Conservation (phyloP, 352 stramenopile species). For the Globisporangium parvum region DNA sequence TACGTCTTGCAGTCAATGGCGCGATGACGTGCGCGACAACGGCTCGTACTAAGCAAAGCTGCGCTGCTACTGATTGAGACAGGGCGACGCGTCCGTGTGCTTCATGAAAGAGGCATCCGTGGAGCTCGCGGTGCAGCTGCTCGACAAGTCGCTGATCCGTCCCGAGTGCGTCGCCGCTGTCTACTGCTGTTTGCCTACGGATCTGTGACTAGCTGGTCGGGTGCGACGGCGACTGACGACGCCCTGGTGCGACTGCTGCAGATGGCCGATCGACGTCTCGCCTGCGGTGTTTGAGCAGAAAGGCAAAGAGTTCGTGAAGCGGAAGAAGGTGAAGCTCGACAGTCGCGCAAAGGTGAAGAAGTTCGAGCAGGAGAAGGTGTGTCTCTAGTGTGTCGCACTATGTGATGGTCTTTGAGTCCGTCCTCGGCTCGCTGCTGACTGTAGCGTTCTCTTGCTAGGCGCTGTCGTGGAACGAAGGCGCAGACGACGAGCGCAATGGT, state of each 20-base stretch:
- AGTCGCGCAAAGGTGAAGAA: slow-evolving; percentile 83
- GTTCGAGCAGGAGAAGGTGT: slow-evolving; percentile 80
- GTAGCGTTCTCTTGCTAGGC: slow-evolving; percentile 61
- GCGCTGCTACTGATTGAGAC: neutral
- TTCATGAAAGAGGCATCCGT: slow-evolving; percentile 95
- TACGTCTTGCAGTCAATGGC: slow-evolving; percentile 19
- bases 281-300: slow-evolving; percentile 89
- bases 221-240: neutral
- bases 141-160: slow-evolving; percentile 87
- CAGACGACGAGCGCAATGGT: slow-evolving; percentile 87
- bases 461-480: slow-evolving; percentile 93
- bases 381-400: neutral
- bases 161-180: slow-evolving; percentile 74
- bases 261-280: slow-evolving; percentile 69
- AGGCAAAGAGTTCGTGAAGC: slow-evolving; percentile 65
- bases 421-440: neutral
- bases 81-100: slow-evolving; percentile 93
- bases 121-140: slow-evolving; percentile 90
- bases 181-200: slow-evolving; percentile 1
- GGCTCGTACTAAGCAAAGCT: neutral
- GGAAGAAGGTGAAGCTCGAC: slow-evolving; percentile 77
- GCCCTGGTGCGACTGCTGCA: slow-evolving; percentile 12
- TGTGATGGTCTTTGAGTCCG: neutral
- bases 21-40: too few species aligned
- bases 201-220: neutral